phyloP scores from a whole-genome alignment of 768 basidiomycete genomes.

The Symmetrospora coprosmae region DNA sequence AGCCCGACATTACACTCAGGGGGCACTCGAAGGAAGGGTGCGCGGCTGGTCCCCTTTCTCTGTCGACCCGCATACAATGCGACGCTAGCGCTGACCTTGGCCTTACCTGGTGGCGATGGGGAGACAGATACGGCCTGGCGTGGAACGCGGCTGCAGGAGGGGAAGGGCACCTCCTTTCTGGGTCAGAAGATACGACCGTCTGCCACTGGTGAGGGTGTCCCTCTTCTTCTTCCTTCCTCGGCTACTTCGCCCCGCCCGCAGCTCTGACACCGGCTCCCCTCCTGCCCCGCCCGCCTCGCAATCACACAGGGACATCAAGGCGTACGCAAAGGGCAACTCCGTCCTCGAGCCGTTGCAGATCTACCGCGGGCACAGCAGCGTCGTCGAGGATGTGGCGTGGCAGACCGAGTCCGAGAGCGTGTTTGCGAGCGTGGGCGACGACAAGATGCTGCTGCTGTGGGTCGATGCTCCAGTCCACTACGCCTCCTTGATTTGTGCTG shows the following conservation, averaged over 20 bases:
- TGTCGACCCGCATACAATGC: background rate
- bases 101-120: too few species aligned
- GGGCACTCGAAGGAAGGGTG: constrained; percentile 91
- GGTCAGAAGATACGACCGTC: constrained; percentile 89
- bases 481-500: constrained; percentile 20
- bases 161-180: constrained; percentile 69
- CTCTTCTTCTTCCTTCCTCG: too few species aligned
- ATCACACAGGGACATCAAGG: constrained; percentile 68
- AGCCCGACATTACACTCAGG: constrained; percentile 75
- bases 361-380: constrained; percentile 76
- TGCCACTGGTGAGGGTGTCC: constrained; percentile 61
- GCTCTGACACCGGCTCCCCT: constrained; percentile 20
- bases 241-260: too few species aligned
- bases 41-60: too few species aligned
- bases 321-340: constrained; percentile 61
- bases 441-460: constrained; percentile 82
- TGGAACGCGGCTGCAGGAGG: constrained; percentile 64
- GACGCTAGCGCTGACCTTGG: background rate
- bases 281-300: background rate
- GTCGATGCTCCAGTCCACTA: constrained; percentile 34
- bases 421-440: constrained; percentile 91
- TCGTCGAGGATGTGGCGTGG: constrained; percentile 99
- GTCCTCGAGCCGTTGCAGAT: constrained; percentile 69
- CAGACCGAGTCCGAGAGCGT: constrained; percentile 63
- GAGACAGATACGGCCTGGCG: constrained; percentile 75